Conservation (phyloP, 2,329 filamentous ascomycete genomes). For the Epichloe uncinata region DNA sequence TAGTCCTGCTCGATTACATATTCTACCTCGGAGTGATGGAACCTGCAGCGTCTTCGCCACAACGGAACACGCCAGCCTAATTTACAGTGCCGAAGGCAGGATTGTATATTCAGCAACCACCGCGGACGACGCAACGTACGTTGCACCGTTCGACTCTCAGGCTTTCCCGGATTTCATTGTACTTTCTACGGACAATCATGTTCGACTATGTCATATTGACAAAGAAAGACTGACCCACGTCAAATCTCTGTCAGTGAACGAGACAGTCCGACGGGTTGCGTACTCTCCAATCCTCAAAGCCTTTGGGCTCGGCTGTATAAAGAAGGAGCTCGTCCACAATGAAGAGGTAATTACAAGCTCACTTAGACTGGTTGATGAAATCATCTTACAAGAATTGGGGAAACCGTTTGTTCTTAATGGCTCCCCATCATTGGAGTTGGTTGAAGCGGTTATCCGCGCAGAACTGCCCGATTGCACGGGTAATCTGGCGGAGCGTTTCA, state of each 20-base stretch:
- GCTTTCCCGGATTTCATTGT: conserved; percentile 72
- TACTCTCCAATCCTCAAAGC: conserved; percentile 69
- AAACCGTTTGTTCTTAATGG: conserved; percentile 48
- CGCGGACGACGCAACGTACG: conserved; percentile 67
- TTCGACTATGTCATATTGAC: conserved; percentile 74
- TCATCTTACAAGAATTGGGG: conserved; percentile 67
- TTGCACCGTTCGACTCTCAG: conserved; percentile 71
- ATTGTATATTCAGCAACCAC: conserved; percentile 91
- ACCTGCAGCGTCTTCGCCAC: conserved; percentile 80
- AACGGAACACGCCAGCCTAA: conserved; percentile 85
- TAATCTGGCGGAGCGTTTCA: conserved; percentile 57
- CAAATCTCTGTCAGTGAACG: conserved; percentile 60
- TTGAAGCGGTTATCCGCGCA: conserved; percentile 73
- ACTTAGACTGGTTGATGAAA: conserved; percentile 85
- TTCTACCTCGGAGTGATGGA: conserved; percentile 54
- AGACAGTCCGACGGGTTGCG: conserved; percentile 76
- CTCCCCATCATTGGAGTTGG: conserved; percentile 47
- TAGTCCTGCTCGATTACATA: conserved; percentile 68
- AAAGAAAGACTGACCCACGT: conserved; percentile 80
- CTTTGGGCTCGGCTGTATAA: conserved; percentile 80
- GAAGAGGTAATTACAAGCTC: conserved; percentile 65
- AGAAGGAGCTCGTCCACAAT: conserved; percentile 54
- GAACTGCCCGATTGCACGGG: conserved; percentile 50
- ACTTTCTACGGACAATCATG: conserved; percentile 60
- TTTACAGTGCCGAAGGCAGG: conserved; percentile 77